phyloP scores from a whole-genome alignment of 106 monocot species.

The Acorus calamus region DNA sequence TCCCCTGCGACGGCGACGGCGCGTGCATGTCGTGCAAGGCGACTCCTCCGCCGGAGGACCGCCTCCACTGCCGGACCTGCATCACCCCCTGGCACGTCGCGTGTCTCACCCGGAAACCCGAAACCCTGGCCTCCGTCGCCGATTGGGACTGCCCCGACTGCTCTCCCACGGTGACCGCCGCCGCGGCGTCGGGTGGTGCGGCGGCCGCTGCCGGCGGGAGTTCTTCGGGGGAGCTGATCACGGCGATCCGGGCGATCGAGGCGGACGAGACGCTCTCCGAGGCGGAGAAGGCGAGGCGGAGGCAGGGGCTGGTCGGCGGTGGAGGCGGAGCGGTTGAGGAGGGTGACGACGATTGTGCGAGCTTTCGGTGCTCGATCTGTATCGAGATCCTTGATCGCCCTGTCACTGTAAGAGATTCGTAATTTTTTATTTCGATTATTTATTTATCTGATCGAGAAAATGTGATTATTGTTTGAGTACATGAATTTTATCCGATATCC shows the following conservation, averaged over 20 bases:
- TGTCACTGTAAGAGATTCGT: too few relatives aligned
- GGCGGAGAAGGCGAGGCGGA: slow-evolving; percentile 54
- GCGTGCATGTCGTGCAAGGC: slow-evolving; percentile 83
- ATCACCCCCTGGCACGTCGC: slow-evolving; percentile 81
- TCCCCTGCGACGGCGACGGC: slow-evolving; percentile 91
- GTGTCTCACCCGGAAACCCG: slow-evolving; percentile 52
- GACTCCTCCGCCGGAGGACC: slow-evolving; percentile 35
- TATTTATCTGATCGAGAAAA: slow-evolving; percentile 41
- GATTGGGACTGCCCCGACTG: slow-evolving; percentile 58
- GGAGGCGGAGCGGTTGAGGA: too few relatives aligned
- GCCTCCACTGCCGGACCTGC: slow-evolving; percentile 55
- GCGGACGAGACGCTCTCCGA: slow-evolving; percentile 44
- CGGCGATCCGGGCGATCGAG: slow-evolving; percentile 58
- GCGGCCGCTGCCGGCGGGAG: background rate
- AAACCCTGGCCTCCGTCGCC: slow-evolving; percentile 16
- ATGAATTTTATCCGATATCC: too few relatives aligned
- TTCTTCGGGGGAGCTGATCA: slow-evolving; percentile 20
- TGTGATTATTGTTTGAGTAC: slow-evolving; percentile 27
- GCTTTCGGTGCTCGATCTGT: slow-evolving; percentile 35
- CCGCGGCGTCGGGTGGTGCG: too few relatives aligned
- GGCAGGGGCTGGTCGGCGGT: slow-evolving; percentile 50
- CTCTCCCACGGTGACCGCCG: background rate
- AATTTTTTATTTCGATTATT: too few relatives aligned
- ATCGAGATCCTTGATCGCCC: too few relatives aligned
- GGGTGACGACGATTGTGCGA: background rate